Conservation (phyloP, 176 grass and related monocot genomes). For the Avena insularis region DNA sequence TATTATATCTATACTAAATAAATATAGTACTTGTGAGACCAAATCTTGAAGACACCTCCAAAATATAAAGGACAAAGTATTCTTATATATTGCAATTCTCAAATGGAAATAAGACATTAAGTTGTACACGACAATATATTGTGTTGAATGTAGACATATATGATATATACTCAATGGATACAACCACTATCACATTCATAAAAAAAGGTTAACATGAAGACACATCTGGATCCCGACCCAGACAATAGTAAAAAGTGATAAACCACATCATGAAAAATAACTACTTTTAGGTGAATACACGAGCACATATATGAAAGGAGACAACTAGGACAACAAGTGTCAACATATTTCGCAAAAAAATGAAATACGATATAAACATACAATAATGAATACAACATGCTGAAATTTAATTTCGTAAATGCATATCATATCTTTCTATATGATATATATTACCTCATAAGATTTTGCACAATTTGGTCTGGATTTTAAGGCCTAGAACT, state of each 20-base stretch:
- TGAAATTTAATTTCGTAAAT: background rate
- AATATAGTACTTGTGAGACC: background rate
- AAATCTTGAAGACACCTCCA: background rate
- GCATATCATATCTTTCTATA: background rate
- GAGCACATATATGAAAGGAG: too few species aligned
- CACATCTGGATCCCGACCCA: too few species aligned
- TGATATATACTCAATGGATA: background rate
- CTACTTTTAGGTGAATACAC: too few species aligned
- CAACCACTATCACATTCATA: background rate
- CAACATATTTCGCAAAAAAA: too few species aligned
- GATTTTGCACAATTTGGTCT: background rate
- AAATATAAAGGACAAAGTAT: background rate
- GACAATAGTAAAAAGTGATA: too few species aligned
- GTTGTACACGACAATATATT: background rate
- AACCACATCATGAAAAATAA: too few species aligned
- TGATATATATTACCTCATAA: background rate
- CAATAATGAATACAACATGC: background rate
- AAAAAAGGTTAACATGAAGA: background rate
- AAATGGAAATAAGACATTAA: background rate
- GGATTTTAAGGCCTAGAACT: background rate
- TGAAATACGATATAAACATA: background rate
- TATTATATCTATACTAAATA: background rate
- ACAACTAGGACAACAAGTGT: too few species aligned
- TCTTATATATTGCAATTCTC: background rate
- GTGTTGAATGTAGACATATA: background rate